Percentiles rank a stretch among this genome's conserved stretches.
These are phyloP conservation scores for Abelmoschus esculentus DNA, from an alignment of 345 rosid species.

Conservation along the genomic window DNA sequence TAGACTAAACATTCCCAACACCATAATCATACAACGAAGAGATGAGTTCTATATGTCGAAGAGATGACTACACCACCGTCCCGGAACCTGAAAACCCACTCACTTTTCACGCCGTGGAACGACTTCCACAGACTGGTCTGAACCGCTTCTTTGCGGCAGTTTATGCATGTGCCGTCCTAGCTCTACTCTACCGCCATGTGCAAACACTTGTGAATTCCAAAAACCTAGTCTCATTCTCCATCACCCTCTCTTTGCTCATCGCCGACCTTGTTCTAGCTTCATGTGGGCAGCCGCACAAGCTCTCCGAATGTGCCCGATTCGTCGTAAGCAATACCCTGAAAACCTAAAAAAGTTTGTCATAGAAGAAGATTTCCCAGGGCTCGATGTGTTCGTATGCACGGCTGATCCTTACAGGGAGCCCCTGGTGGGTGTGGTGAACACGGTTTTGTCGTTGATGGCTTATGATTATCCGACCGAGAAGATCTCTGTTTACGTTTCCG, in stretches of 20 bases:
- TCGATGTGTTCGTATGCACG: conserved; percentile 79
- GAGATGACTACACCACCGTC: too few relatives aligned
- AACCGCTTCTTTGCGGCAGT: conserved; percentile 42
- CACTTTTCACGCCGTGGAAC: too few relatives aligned
- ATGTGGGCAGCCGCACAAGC: conserved; percentile 40
- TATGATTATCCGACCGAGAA: conserved; percentile 66
- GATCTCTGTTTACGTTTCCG: conserved; percentile 66
- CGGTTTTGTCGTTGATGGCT: conserved; percentile 67
- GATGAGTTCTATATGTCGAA: too few relatives aligned
- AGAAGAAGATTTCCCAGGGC: conserved; percentile 32
- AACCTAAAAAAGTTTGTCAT: conserved; percentile 21
- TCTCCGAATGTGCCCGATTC: conserved; percentile 32
- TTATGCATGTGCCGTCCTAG: conserved; percentile 41
- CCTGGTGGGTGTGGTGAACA: conserved; percentile 57
- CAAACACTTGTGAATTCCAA: conserved; percentile 27
- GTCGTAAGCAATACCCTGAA: conserved; percentile 38
- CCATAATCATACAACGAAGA: too few relatives aligned
- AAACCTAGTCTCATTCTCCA: conserved; percentile 6
- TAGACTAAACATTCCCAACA: too few relatives aligned
- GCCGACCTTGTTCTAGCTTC: conserved; percentile 54
- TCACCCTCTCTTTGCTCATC: conserved; percentile 25
- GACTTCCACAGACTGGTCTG: background rate
- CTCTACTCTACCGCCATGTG: conserved; percentile 41
- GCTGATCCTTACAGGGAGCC: conserved; percentile 90
- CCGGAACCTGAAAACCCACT: too few relatives aligned